These are phyloP conservation scores for Talaromyces sp. DNA, from an alignment of 2,329 filamentous ascomycete species.

Conservation along the genomic window DNA sequence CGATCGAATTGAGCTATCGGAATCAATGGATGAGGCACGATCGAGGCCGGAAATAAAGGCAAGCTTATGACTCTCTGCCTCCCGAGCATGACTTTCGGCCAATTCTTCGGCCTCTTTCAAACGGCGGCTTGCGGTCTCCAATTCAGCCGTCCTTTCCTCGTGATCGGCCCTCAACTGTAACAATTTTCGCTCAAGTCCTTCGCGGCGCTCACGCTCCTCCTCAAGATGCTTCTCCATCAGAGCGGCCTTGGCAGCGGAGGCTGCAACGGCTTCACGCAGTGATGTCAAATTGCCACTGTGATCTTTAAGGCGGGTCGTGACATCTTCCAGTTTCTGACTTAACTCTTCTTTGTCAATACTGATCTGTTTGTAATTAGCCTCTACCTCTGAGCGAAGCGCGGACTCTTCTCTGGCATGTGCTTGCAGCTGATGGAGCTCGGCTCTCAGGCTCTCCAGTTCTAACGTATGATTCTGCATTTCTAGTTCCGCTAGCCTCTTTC, in stretches of 20 bases:
- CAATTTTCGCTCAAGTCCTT: conserved; percentile 72
- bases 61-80: conserved; percentile 79
- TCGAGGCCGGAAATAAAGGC: conserved; percentile 80
- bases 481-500: conserved; percentile 77
- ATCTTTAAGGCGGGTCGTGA: conserved; percentile 63
- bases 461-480: conserved; percentile 78
- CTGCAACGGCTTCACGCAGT: conserved; percentile 70
- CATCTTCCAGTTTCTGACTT: conserved; percentile 63
- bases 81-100: conserved; percentile 78
- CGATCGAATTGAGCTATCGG: conserved; percentile 34
- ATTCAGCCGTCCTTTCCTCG: conserved; percentile 72
- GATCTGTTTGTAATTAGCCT: conserved; percentile 70
- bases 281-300: conserved; percentile 68
- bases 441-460: conserved; percentile 79
- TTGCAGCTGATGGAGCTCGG: conserved; percentile 77
- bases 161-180: conserved; percentile 75
- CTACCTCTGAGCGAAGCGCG: conserved; percentile 70
- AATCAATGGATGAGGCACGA: conserved; percentile 56
- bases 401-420: conserved; percentile 76
- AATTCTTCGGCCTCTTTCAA: conserved; percentile 83
- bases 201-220: conserved; percentile 73
- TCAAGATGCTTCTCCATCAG: conserved; percentile 72
- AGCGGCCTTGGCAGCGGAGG: conserved; percentile 71
- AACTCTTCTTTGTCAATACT: conserved; percentile 82
- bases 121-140: conserved; percentile 69